Evolutionary conservation across 352 stramenopile genomes (phyloP), one percentile per base, ranked within the genome.

Genomic region (Pythium brachiatum): DNA sequence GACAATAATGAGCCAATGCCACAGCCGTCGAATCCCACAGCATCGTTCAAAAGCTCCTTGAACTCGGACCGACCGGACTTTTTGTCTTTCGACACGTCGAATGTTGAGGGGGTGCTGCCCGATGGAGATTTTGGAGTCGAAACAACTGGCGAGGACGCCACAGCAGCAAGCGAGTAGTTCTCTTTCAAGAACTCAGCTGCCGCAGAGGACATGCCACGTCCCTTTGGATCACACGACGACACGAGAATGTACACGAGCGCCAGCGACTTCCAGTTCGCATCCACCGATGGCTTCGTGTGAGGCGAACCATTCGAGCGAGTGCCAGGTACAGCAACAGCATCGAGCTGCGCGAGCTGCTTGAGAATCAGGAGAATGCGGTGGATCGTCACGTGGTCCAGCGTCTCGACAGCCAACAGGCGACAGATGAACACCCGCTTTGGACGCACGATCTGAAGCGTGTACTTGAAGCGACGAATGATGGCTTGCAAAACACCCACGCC

Each of bases 101-200:
- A 53, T 1, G 29, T 56, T 36, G 53, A 60, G 5, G 48, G 27
- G 4, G 20, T 51, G 53, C 48, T 31, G 61, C 32, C 55, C 13
- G 39, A 20, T 32, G 56, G 26, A n/a, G 57, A 43, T 5, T 39
- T 52, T 9, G 53, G 18, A 13, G 51, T 25, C 21, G 54, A 21
- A 6, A n/a, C 44, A 9, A 53, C 43, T 47, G 55, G 29, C 27
- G 47, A 39, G n/a, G 54, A 31, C 12, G 34, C 15, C 1, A 46
- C 15, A 13, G 23, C 38, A 27, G 15, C 15, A 66, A 50, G 6
- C 9, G 41, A 62, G 51, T 75, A 85, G 41, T 83, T 79, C 39
- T 90, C 80, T 27, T 86, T 83, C 5, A 95, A 66, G 64, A 95
- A 95, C 57, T 89, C 79, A 32, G 86, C 82, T 11, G 78, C 74